Conservation (phyloP, 2,329 filamentous ascomycete genomes). For the Paecilomyces sp. region DNA sequence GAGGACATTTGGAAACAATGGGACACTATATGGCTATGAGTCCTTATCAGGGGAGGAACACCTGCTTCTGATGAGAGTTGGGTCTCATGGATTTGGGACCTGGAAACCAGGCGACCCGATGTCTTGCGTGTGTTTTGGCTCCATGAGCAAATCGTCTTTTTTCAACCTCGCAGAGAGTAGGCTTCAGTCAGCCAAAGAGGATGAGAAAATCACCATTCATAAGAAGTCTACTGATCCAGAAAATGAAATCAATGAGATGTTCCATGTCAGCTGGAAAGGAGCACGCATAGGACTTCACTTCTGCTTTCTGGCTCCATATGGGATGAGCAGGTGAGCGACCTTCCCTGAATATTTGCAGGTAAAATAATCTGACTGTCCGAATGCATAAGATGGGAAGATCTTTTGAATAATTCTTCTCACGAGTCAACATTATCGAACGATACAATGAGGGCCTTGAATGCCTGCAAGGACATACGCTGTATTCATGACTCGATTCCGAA, state of each 20-base stretch:
- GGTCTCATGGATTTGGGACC: conserved; percentile 57
- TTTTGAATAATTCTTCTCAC: conserved; percentile 39
- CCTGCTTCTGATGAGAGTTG: conserved; percentile 51
- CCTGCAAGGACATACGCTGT: conserved; percentile 56
- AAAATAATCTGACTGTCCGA: conserved; percentile 18
- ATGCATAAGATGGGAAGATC: conserved; percentile 26
- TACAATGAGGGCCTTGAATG: conserved; percentile 57
- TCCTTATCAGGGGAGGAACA: background rate
- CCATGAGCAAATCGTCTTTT: conserved; percentile 55
- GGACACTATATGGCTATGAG: background rate
- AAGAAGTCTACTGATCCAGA: conserved; percentile 43
- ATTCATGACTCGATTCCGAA: conserved; percentile 55
- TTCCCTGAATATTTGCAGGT: background rate
- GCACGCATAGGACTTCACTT: background rate
- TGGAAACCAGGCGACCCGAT: conserved; percentile 57
- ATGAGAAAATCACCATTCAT: conserved; percentile 43
- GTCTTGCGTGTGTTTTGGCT: conserved; percentile 59
- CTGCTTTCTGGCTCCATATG: background rate
- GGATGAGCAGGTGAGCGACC: background rate
- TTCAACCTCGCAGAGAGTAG: conserved; percentile 53
- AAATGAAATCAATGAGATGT: conserved; percentile 54
- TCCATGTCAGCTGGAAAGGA: conserved; percentile 54
- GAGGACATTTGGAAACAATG: background rate
- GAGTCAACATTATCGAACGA: conserved; percentile 51
- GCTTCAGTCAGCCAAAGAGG: conserved; percentile 39